A percentile compares a stretch with the other conserved stretches of the same genome.
Evolutionary conservation across 495 filamentous ascomycete genomes (phyloP).

Genomic region (Aspergillus sclerotioniger): DNA sequence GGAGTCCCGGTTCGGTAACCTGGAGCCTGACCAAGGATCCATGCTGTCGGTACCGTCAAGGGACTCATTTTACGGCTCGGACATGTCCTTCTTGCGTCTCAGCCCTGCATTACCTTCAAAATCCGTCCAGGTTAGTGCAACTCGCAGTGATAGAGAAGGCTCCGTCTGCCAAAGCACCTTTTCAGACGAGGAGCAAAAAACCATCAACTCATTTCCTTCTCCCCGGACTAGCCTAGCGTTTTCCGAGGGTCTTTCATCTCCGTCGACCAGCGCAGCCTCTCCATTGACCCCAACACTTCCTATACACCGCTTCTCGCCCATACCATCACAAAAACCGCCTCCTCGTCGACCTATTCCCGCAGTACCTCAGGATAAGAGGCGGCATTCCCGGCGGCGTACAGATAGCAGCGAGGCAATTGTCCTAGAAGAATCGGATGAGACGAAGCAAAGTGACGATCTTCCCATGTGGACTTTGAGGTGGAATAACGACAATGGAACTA

Average conservation of each 20-base stretch:
- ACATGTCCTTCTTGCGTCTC: slow-evolving; percentile 45
- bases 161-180: slow-evolving; percentile 28
- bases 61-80: slow-evolving; percentile 39
- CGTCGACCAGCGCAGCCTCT: slow-evolving; percentile 39
- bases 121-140: slow-evolving; percentile 26
- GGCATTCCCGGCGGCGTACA: slow-evolving; percentile 42
- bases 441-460: slow-evolving; percentile 28
- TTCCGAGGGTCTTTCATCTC: slow-evolving; percentile 41
- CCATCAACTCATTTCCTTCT: slow-evolving; percentile 31
- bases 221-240: slow-evolving; percentile 35
- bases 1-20: slow-evolving; percentile 36
- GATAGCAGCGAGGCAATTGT: slow-evolving; percentile 48
- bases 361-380: slow-evolving; percentile 36
- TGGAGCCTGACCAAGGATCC: slow-evolving; percentile 29
- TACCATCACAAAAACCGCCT: slow-evolving; percentile 40
- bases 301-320: slow-evolving; percentile 44
- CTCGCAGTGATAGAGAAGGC: slow-evolving; percentile 26
- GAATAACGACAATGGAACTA: slow-evolving; percentile 31
- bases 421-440: slow-evolving; percentile 25
- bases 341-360: slow-evolving; percentile 39
- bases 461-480: slow-evolving; percentile 46
- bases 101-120: slow-evolving; percentile 32
- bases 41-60: slow-evolving; percentile 35
- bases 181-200: slow-evolving; percentile 41
- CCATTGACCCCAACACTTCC: slow-evolving; percentile 46